Base-by-base conservation (phyloP, 768 basidiomycete species). In the Suillus subluteus region DNA sequence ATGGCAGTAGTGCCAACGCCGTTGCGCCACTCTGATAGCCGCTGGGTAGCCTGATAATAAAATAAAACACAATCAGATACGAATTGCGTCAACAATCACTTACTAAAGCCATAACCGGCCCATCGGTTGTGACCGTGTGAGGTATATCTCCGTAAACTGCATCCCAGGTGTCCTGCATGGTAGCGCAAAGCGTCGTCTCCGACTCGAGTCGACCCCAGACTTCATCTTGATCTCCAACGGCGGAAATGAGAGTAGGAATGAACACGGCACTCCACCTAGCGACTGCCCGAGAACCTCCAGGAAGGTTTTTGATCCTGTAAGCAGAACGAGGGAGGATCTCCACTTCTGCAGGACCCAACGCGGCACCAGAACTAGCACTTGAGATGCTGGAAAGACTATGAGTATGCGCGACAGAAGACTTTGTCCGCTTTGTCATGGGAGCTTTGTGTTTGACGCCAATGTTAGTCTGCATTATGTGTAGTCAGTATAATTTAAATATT, bases 21-120 rank as follows among this genome's bases (percentile, higher is more conserved):
- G 26, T 41, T 66, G 23, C 63, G 35, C 68, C 68, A 69, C 46
- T 69, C 62, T 23, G 55, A 30, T 15, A 69, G 30, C 21, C 41
- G 41, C 46, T 69, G 68, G 9, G 18, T 41, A 13, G 38, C 48
- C 62, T 68, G 37, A 15, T 21, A n/a, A n/a, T 44, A 40, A 9
- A 32, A 67, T 16, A 4, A 40, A 50, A 23, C 9, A 48, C 9
- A 8, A 48, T 58, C 48, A 64, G 23, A 23, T 55, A 59, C 3
- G n/a, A 66, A 62, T 58, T 64, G 64, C 21, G 1, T 46, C 44
- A 46, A 46, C 21, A 4, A 46, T 46, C 18, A 46, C 44, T 46
- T 46, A 46, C 65, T 13, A 68, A 2, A 1, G 38, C 62, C 12
- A 58, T 40, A 13, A 68, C 64, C 0, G 67, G 54, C 9, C 65